Evolutionary conservation across 2,329 filamentous ascomycete species (phyloP).

Genomic region (Piedraia hortae): DNA sequence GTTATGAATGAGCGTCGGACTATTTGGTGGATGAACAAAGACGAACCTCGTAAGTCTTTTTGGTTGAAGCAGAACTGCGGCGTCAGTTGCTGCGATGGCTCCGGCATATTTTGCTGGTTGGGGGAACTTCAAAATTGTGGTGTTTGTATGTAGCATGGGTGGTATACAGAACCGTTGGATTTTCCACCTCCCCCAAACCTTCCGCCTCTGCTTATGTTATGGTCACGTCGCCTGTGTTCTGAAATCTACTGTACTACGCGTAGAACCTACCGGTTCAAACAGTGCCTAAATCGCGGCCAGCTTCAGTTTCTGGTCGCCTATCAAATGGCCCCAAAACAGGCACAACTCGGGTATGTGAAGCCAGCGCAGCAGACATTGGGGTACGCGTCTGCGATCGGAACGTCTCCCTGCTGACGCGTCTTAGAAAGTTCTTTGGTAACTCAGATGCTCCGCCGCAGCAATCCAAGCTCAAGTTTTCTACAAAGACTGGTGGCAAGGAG

Average conservation of each 20-base stretch:
- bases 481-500: constrained; percentile 6
- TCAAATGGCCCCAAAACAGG: constrained; percentile 37
- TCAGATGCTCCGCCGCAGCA: constrained; percentile 39
- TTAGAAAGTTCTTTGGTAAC: constrained; percentile 63
- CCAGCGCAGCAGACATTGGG: constrained; percentile 44
- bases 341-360: constrained; percentile 69
- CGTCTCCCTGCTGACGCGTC: background rate
- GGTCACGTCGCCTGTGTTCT: no score
- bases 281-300: no score
- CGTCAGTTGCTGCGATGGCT: constrained; percentile 17
- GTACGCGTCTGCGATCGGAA: constrained; percentile 21
- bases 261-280: no score
- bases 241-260: no score
- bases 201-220: no score
- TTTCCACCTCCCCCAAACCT: no score
- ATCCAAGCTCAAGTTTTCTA: constrained; percentile 48
- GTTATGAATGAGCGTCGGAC: constrained; percentile 9
- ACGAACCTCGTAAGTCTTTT: constrained; percentile 21
- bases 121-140: no score
- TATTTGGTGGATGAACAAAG: constrained; percentile 1
- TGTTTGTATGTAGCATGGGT: no score
- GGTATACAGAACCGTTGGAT: no score
- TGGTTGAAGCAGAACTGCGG: constrained; percentile 26
- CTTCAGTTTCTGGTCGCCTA: no score
- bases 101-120: no score